Conservation (phyloP, 2,329 filamentous ascomycete genomes). For the Hymenoscyphus repandus region DNA sequence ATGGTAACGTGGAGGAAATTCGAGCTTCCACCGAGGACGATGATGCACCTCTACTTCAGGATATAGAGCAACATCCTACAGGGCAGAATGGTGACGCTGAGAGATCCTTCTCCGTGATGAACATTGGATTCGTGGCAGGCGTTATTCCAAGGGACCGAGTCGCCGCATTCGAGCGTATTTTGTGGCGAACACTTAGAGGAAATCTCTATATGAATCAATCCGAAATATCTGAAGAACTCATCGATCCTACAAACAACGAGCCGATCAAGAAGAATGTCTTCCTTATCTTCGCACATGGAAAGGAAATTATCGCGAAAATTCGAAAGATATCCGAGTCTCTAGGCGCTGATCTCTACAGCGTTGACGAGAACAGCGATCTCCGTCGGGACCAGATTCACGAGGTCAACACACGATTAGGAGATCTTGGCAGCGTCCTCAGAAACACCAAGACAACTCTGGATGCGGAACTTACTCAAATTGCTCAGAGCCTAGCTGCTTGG, state of each 20-base stretch:
- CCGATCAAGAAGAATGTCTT: constrained; percentile 95
- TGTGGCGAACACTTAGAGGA: constrained; percentile 94
- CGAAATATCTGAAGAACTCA: constrained; percentile 88
- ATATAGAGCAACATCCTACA: constrained; percentile 78
- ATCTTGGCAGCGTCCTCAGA: constrained; percentile 84
- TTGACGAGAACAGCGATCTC: constrained; percentile 95
- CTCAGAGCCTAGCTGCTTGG: constrained; percentile 88
- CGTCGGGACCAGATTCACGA: constrained; percentile 94
- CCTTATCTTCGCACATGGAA: constrained; percentile 97
- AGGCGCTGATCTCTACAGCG: constrained; percentile 90
- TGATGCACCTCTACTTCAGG: constrained; percentile 86
- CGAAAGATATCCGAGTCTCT: constrained; percentile 98
- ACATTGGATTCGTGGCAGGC: constrained; percentile 96
- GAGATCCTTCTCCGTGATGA: constrained; percentile 92
- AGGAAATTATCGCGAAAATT: constrained; percentile 98
- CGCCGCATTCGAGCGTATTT: constrained; percentile 90
- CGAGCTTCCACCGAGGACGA: constrained; percentile 79
- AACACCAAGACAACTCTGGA: constrained; percentile 95
- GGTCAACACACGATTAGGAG: constrained; percentile 87
- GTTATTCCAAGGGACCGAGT: constrained; percentile 92
- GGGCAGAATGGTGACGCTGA: constrained; percentile 57
- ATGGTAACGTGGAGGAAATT: constrained; percentile 95
- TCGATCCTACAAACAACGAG: constrained; percentile 91
- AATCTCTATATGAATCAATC: constrained; percentile 99
- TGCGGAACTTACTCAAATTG: constrained; percentile 89